Percentiles rank a stretch among this genome's conserved stretches.
Conservation (phyloP, 768 basidiomycete genomes). For the Termitomyces sp. region DNA sequence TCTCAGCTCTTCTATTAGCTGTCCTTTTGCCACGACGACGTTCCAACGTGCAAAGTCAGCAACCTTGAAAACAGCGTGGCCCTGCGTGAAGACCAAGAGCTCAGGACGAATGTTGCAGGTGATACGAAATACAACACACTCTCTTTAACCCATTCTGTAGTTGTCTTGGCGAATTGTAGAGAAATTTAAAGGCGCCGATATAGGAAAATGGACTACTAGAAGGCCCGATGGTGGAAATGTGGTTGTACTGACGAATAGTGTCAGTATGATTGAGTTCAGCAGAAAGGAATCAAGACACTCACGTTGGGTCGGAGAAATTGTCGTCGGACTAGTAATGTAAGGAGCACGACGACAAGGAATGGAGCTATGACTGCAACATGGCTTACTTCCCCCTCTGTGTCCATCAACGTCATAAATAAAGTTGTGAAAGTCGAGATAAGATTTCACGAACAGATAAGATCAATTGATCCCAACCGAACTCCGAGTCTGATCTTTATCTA, state of each 20-base stretch:
- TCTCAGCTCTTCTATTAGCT: slow-evolving; percentile 19
- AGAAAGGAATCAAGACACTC: background rate
- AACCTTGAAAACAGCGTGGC: slow-evolving; percentile 19
- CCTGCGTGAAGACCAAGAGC: slow-evolving; percentile 1
- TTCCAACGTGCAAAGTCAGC: slow-evolving; percentile 21
- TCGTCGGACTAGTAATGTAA: background rate
- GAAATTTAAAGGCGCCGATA: slow-evolving; percentile 18
- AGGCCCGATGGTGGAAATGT: slow-evolving; percentile 23
- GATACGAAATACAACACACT: background rate
- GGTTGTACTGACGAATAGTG: slow-evolving; percentile 17
- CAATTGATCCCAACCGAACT: background rate
- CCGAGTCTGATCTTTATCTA: slow-evolving; percentile 4
- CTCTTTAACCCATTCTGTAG: slow-evolving; percentile 6
- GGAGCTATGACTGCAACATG: slow-evolving; percentile 5
- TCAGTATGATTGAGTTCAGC: background rate
- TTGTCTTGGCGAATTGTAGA: slow-evolving; percentile 3
- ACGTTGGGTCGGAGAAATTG: slow-evolving; percentile 3
- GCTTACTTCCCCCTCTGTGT: slow-evolving; percentile 6
- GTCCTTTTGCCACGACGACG: slow-evolving; percentile 15
- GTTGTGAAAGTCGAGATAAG: background rate
- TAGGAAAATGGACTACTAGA: slow-evolving; percentile 16
- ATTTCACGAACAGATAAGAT: slow-evolving; percentile 5
- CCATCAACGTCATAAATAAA: background rate
- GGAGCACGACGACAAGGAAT: background rate
- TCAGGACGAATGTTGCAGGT: background rate